phyloP scores from a whole-genome alignment of 176 grass and related monocot species.

The Avena eriantha region DNA sequence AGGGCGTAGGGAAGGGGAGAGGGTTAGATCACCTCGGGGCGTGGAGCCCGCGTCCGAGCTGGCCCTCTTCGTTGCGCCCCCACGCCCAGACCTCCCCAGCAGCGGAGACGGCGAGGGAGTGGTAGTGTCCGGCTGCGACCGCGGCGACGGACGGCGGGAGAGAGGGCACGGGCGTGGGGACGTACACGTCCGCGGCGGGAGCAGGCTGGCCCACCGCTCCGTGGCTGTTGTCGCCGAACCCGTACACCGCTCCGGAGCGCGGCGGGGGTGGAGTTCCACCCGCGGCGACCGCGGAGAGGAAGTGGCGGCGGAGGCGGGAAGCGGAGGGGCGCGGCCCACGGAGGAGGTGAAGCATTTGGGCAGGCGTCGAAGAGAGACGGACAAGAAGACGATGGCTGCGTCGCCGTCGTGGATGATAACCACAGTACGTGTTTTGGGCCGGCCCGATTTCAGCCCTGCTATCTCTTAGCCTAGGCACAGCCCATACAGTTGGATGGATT shows the following conservation, averaged over 20 bases:
- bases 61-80: slow-evolving; percentile 86
- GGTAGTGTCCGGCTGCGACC: slow-evolving; percentile 73
- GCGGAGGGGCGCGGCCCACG: background rate
- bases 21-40: slow-evolving; percentile 52
- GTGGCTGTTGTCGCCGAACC: slow-evolving; percentile 84
- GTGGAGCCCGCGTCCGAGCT: slow-evolving; percentile 68
- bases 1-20: background rate
- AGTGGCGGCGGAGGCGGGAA: slow-evolving; percentile 18
- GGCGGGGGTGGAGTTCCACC: background rate
- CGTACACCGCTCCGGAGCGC: slow-evolving; percentile 54
- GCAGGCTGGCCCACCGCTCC: slow-evolving; percentile 61
- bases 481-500: background rate
- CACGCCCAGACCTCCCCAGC: slow-evolving; percentile 82
- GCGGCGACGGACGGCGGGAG: slow-evolving; percentile 56
- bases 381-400: background rate
- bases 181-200: slow-evolving; percentile 56
- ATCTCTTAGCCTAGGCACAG: background rate
- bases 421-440: background rate
- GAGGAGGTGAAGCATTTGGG: slow-evolving; percentile 38
- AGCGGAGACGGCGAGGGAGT: slow-evolving; percentile 75
- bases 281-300: slow-evolving; percentile 48
- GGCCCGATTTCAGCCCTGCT: background rate
- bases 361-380: background rate
- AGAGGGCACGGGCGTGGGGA: slow-evolving; percentile 62
- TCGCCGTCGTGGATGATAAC: background rate